Evolutionary conservation across 1,139 yeast genomes (phyloP).

Genomic region (Saccharomyces hybrid): DNA sequence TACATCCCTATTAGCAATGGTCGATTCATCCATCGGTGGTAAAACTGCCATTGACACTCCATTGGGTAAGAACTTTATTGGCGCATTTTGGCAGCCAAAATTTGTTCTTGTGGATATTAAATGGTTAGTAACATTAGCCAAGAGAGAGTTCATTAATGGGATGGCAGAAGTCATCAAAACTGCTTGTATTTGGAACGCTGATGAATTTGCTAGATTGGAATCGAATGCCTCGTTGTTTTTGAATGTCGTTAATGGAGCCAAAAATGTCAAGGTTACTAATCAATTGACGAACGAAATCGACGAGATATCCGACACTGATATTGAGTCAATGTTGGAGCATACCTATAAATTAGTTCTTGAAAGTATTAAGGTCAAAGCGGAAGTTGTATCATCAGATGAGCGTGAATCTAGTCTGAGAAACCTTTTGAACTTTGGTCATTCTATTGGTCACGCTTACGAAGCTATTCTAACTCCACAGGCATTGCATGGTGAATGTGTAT

Average conservation of each 20-base stretch:
- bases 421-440: conserved; percentile 89
- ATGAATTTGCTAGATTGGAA: conserved; percentile 80
- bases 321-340: conserved; percentile 62
- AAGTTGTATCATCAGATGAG: conserved; percentile 90
- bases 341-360: conserved; percentile 75
- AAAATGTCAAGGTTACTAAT: conserved; percentile 42
- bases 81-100: conserved; percentile 96
- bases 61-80: conserved; percentile 88
- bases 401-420: conserved; percentile 93
- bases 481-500: conserved; percentile 95
- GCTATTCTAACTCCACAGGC: conserved; percentile 95
- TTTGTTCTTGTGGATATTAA: conserved; percentile 83
- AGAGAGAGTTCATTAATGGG: conserved; percentile 92
- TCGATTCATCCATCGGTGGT: conserved; percentile 97
- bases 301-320: conserved; percentile 42
- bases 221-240: conserved; percentile 61
- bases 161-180: conserved; percentile 98
- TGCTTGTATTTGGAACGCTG: conserved; percentile 95
- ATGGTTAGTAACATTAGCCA: conserved; percentile 82
- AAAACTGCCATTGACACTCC: conserved; percentile 99
- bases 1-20: conserved; percentile 91
- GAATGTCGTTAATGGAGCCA: conserved; percentile 35
- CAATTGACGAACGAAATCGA: conserved; percentile 31
- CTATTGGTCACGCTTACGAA: conserved; percentile 97
- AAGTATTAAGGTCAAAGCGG: conserved; percentile 85